Conservation (phyloP, 768 basidiomycete species). For the Asterophora parasitica region DNA sequence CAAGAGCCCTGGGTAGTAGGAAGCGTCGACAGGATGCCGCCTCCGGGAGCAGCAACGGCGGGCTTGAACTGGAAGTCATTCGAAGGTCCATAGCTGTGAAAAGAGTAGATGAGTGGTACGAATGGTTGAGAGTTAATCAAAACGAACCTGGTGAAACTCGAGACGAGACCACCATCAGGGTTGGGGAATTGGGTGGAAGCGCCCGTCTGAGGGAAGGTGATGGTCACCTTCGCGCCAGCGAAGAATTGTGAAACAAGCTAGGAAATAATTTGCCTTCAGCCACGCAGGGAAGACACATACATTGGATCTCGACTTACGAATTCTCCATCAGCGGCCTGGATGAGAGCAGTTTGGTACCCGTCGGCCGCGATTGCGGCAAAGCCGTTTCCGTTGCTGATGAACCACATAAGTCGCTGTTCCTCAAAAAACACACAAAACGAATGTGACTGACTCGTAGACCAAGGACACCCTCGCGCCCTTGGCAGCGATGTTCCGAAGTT, state of each 20-base stretch:
- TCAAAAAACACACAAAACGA: neutral
- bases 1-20: conserved; percentile 38
- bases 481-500: conserved; percentile 47
- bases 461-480: conserved; percentile 45
- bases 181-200: conserved; percentile 40
- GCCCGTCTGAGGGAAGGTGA: conserved; percentile 47
- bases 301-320: conserved; percentile 30
- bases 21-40: conserved; percentile 44
- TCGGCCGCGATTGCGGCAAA: conserved; percentile 40
- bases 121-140: neutral
- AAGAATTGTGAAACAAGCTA: conserved; percentile 49
- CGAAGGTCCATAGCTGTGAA: conserved; percentile 47
- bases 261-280: neutral
- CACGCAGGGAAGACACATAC: neutral
- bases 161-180: conserved; percentile 51
- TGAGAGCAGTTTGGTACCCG: conserved; percentile 44
- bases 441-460: conserved; percentile 48
- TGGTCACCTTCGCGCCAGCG: conserved; percentile 34
- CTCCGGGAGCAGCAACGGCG: conserved; percentile 48
- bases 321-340: conserved; percentile 50
- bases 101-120: neutral
- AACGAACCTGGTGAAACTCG: conserved; percentile 38
- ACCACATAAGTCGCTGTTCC: neutral
- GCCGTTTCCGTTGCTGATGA: conserved; percentile 42
- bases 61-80: conserved; percentile 59